Conservation (phyloP, 495 filamentous ascomycete genomes). For the Articulospora tetracladia region DNA sequence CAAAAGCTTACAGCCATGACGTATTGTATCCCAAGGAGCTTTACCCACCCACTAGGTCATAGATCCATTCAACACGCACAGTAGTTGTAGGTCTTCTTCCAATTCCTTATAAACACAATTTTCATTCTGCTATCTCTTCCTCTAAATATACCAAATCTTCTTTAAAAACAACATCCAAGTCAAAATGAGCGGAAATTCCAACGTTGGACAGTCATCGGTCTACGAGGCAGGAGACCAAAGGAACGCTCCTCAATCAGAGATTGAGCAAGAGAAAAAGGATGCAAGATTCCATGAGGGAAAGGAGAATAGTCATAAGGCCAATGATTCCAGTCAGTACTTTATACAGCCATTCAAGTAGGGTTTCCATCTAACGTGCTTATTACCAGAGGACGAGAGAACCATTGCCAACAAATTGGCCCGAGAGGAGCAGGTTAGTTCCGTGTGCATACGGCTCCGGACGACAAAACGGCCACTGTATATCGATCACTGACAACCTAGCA, state of each 20-base stretch:
- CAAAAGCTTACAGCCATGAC: neutral
- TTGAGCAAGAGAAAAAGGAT: conserved; percentile 35
- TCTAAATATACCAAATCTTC: neutral
- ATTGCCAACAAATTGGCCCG: conserved; percentile 47
- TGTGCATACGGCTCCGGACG: neutral
- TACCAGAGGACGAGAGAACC: conserved; percentile 69
- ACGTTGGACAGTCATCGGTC: conserved; percentile 36
- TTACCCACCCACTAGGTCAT: neutral
- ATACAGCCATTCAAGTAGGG: conserved; percentile 15
- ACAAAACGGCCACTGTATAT: neutral
- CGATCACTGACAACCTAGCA: neutral
- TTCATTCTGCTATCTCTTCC: neutral
- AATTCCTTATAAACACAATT: neutral
- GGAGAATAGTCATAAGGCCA: conserved; percentile 58
- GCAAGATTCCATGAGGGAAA: conserved; percentile 64
- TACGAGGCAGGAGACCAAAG: conserved; percentile 59
- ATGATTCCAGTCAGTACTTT: conserved; percentile 59
- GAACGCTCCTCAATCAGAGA: conserved; percentile 55
- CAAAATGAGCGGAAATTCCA: conserved; percentile 25
- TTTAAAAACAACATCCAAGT: neutral
- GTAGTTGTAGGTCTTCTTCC: neutral
- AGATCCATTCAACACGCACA: neutral
- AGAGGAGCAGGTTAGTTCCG: conserved; percentile 20
- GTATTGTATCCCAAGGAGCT: neutral
- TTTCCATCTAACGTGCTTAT: neutral